Conservation (phyloP, 345 rosid species). For the Excoecaria cochinchinensis region DNA sequence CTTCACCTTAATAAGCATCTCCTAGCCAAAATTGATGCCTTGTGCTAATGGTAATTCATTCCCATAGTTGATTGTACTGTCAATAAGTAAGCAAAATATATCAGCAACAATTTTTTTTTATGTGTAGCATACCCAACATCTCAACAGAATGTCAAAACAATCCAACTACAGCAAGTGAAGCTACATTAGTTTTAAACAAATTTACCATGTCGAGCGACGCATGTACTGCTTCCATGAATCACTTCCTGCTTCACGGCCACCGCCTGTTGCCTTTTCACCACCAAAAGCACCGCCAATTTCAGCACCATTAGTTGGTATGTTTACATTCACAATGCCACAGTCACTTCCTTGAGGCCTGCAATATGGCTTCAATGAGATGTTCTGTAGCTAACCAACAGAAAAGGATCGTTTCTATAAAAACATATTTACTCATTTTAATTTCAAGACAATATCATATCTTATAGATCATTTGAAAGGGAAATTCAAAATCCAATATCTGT, state of each 20-base stretch:
- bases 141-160: not conserved
- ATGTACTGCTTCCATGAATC: conserved; percentile 99
- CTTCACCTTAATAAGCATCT: conserved; percentile 1
- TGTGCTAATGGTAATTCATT: conserved; percentile 92
- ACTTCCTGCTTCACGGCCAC: conserved; percentile 98
- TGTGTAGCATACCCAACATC: not conserved
- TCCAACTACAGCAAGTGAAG: not conserved
- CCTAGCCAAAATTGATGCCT: conserved; percentile 90
- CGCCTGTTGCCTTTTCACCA: conserved; percentile 94
- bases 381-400: not conserved
- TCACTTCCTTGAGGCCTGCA: conserved; percentile 92
- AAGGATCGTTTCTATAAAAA: not conserved
- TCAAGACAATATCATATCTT: not conserved
- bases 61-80: conserved; percentile 93
- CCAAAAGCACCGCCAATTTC: conserved; percentile 98
- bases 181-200: not conserved
- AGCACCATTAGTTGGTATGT: conserved; percentile 97
- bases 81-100: conserved; percentile 8
- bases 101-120: not conserved
- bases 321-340: conserved; percentile 91
- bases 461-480: not conserved
- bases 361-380: not conserved
- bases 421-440: not conserved
- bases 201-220: conserved; percentile 96
- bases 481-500: not conserved